These are phyloP conservation scores for Aristolochia fimbriata DNA, from an alignment of 164 flowering plant genomes.

Conservation along the genomic window DNA sequence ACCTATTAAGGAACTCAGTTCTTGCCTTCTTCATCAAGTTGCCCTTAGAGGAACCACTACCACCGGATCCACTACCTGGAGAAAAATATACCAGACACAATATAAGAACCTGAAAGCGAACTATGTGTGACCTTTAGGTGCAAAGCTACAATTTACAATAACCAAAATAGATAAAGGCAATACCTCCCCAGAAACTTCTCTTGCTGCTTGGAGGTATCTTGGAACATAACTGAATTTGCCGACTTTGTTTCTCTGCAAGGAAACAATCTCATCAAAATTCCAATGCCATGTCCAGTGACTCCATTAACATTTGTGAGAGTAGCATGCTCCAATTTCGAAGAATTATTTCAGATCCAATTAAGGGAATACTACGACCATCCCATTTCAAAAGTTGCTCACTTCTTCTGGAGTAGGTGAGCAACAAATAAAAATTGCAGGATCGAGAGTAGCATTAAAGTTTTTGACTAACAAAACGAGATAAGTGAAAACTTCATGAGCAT, in stretches of 20 bases:
- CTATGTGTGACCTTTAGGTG: no score
- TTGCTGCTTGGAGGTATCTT: constrained; percentile 64
- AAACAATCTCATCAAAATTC: neutral
- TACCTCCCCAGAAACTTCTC: constrained; percentile 65
- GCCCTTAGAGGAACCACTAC: constrained; percentile 44
- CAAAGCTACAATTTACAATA: neutral
- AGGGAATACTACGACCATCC: neutral
- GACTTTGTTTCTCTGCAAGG: constrained; percentile 58
- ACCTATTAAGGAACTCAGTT: constrained; percentile 67
- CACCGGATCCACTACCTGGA: constrained; percentile 41
- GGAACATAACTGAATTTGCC: constrained; percentile 59
- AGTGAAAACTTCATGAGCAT: neutral
- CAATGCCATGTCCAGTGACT: neutral
- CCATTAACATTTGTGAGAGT: neutral
- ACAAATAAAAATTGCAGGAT: neutral
- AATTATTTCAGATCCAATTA: neutral
- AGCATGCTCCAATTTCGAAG: neutral
- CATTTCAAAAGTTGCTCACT: neutral
- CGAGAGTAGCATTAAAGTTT: no score
- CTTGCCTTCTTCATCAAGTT: constrained; percentile 85
- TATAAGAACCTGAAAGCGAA: constrained; percentile 2
- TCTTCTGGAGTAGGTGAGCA: neutral
- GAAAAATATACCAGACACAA: constrained; percentile 9
- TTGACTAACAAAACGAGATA: neutral
- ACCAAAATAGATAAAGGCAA: neutral